phyloP scores from a whole-genome alignment of 805 yeast genomes.

The Nakazawaea peltata region DNA sequence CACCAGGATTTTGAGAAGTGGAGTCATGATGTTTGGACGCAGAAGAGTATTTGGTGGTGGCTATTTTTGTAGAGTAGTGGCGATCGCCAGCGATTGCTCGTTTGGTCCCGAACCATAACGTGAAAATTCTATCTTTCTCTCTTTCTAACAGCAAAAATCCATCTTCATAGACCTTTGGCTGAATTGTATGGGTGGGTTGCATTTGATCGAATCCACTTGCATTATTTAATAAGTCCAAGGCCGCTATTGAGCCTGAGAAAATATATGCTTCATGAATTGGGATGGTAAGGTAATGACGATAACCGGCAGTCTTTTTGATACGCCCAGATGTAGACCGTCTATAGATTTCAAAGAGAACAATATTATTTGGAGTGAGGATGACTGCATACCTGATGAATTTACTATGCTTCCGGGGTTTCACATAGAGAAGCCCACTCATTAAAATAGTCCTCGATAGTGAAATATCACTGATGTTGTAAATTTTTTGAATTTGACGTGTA shows the following conservation, averaged over 20 bases:
- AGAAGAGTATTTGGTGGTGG: not conserved
- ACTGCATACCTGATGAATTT: slow-evolving; percentile 55
- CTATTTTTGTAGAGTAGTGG: slow-evolving; percentile 2
- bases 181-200: slow-evolving; percentile 45
- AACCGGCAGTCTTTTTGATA: slow-evolving; percentile 36
- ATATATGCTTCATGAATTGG: slow-evolving; percentile 65
- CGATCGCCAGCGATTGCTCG: slow-evolving; percentile 27
- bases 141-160: slow-evolving; percentile 83
- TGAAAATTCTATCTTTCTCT: slow-evolving; percentile 68
- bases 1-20: slow-evolving; percentile 15
- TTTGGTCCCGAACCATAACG: slow-evolving; percentile 75
- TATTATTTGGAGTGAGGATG: slow-evolving; percentile 61
- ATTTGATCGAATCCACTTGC: slow-evolving; percentile 31
- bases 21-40: not conserved
- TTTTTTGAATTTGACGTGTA: slow-evolving; percentile 41
- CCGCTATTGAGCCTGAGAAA: slow-evolving; percentile 62
- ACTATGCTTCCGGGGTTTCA: slow-evolving; percentile 62
- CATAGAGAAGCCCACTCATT: slow-evolving; percentile 59
- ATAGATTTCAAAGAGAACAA: slow-evolving; percentile 48
- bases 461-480: slow-evolving; percentile 48
- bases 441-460: slow-evolving; percentile 55
- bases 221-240: slow-evolving; percentile 41
- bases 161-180: slow-evolving; percentile 71
- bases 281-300: slow-evolving; percentile 46
- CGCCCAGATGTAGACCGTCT: slow-evolving; percentile 38